These are phyloP conservation scores for Globisporangium iwayamae DNA, from an alignment of 352 stramenopile genomes.

Conservation along the genomic window DNA sequence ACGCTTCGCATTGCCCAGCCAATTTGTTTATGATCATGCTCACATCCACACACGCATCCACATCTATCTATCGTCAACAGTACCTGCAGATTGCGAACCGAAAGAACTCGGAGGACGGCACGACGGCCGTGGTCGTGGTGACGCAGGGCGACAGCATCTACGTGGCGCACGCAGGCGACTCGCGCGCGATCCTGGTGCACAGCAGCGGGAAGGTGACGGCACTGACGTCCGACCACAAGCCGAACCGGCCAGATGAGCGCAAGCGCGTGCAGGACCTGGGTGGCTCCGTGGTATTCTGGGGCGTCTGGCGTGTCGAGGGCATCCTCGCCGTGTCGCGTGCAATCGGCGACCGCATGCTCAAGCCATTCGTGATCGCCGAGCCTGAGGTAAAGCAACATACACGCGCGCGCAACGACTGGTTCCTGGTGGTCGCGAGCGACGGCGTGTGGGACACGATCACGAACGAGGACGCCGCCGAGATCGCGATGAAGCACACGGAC, in stretches of 20 bases:
- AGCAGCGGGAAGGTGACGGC: conserved; percentile 62
- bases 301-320: conserved; percentile 92
- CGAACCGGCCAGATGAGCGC: conserved; percentile 87
- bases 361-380: conserved; percentile 90
- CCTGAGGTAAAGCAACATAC: conserved; percentile 81
- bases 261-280: conserved; percentile 86
- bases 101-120: conserved; percentile 84
- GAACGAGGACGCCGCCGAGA: conserved; percentile 81
- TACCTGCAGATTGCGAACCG: conserved; percentile 84
- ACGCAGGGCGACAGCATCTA: conserved; percentile 72
- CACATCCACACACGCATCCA: background rate
- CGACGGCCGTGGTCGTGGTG: conserved; percentile 86
- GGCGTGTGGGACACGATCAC: conserved; percentile 91
- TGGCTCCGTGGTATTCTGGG: conserved; percentile 89
- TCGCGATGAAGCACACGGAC: conserved; percentile 59
- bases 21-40: background rate
- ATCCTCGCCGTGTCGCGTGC: conserved; percentile 91
- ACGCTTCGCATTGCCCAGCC: background rate
- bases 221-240: conserved; percentile 90
- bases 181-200: conserved; percentile 86
- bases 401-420: conserved; percentile 67
- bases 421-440: conserved; percentile 87
- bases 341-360: conserved; percentile 91
- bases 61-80: conserved; percentile 26
- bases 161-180: conserved; percentile 90